phyloP scores from a whole-genome alignment of 768 basidiomycete genomes.

The Hericium rajendrae region DNA sequence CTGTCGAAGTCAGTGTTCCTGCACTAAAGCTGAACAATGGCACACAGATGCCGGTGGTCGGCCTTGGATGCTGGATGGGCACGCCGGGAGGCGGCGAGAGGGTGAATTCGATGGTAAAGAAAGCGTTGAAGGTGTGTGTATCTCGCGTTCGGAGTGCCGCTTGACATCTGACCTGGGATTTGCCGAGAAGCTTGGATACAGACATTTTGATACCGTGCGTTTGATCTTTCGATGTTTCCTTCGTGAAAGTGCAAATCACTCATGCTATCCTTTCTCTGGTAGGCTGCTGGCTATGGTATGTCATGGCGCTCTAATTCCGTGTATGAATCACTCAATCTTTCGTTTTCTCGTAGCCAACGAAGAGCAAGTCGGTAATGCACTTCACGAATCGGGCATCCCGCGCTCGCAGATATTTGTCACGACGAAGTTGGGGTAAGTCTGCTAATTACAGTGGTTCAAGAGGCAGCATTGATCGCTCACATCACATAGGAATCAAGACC shows the following conservation, averaged over 20 bases:
- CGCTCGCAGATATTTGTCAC: conserved; percentile 38
- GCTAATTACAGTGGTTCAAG: neutral
- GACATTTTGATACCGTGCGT: conserved; percentile 8
- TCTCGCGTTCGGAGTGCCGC: too few species aligned
- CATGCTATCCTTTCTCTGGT: neutral
- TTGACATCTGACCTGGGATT: too few species aligned
- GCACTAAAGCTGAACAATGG: conserved; percentile 2
- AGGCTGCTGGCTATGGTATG: conserved; percentile 4
- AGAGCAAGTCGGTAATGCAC: conserved; percentile 33
- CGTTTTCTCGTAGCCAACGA: conserved; percentile 29
- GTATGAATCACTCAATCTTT: too few species aligned
- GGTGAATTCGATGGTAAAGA: conserved; percentile 5
- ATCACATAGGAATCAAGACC: conserved; percentile 8
- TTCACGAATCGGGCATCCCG: conserved; percentile 36
- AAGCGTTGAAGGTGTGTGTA: conserved; percentile 4
- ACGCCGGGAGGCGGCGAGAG: conserved; percentile 1
- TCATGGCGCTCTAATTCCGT: neutral
- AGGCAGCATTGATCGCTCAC: neutral
- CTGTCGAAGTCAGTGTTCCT: neutral
- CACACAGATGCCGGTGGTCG: neutral
- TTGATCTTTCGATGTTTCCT: neutral
- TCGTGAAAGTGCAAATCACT: neutral
- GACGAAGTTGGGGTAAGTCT: conserved; percentile 35
- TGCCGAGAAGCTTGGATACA: conserved; percentile 3
- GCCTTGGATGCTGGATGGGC: conserved; percentile 11